Evolutionary conservation across 2,329 filamentous ascomycete species (phyloP).

Genomic region (Plenodomus biglobosus): DNA sequence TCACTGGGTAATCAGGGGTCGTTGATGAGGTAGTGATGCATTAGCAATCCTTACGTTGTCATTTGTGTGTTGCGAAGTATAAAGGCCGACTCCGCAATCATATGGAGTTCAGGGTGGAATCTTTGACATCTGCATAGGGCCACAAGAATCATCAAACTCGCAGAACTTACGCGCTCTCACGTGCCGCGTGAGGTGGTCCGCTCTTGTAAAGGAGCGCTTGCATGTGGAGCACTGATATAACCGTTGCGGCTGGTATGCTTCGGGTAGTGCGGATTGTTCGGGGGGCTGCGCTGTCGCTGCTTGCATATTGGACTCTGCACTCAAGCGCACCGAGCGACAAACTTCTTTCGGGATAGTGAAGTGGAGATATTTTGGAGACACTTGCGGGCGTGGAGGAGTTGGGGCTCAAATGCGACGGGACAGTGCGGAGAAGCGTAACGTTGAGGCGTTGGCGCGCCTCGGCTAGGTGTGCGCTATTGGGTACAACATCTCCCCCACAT

Average conservation of each 20-base stretch:
- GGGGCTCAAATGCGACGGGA: conserved; percentile 8
- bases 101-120: background rate
- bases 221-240: conserved; percentile 56
- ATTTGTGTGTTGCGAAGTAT: background rate
- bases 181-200: conserved; percentile 57
- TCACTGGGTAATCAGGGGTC: conserved; percentile 13
- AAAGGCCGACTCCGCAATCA: background rate
- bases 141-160: background rate
- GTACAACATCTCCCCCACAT: conserved; percentile 13
- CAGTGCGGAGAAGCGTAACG: conserved; percentile 7
- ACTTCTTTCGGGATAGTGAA: conserved; percentile 20
- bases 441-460: conserved; percentile 6
- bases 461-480: background rate
- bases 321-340: conserved; percentile 9
- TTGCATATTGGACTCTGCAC: conserved; percentile 20
- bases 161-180: conserved; percentile 51
- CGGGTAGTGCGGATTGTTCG: conserved; percentile 14
- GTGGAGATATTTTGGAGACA: conserved; percentile 29
- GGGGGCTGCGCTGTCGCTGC: conserved; percentile 10
- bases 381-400: background rate
- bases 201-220: conserved; percentile 54
- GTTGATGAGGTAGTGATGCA: background rate
- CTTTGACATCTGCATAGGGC: background rate
- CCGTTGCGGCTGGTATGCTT: conserved; percentile 22
- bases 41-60: background rate